Base-by-base conservation (phyloP, 768 basidiomycete species). In the Podaxis sp. region DNA sequence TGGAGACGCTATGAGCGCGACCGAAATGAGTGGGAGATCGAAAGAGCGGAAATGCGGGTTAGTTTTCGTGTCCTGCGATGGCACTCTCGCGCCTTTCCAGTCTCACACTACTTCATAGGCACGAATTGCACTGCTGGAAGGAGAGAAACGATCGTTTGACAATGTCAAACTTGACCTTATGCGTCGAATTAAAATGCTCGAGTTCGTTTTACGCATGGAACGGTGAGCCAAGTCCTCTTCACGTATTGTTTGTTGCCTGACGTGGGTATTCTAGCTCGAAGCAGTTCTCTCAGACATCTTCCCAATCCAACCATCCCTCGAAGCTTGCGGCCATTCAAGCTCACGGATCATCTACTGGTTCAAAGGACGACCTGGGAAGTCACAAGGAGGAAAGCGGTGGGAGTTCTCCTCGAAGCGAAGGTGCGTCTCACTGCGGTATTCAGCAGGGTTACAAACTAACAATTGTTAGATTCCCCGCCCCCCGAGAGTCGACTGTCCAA, bases 1-100 rank as follows among this genome's bases (percentile, higher is more conserved):
- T 98, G 95, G 93, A 83, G 97, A 63, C 83, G 93, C 62, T 98
- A 97, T 70, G 97, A 98, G 75, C 88, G 95, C 72, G 97, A 99
- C 77, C 84, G 96, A 69, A 99, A 99, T 72, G 97, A 99, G 77
- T 99, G 96, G 96, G 97, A 99, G 81, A 99, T 99, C 68, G 97
- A 98, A 76, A 82, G 97, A 67, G 97, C 97, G 35, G 97, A 98
- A 76, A 98, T 98, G 95, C 83, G 96, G 82, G 94, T 95, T 65
- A 69, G 91, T 85, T 46, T 32, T 63, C 58, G 63, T 55, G 47
- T 60, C 57, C 61, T 65, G 50, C 63, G 58, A 64, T 50, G 32
- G 56, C 62, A 67, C 65, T 66, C 57, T 71, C 65, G 67, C 70
- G 68, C 74, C 62, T 72, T 64, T 71, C 65, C 71, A 67, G 58